Evolutionary conservation across 2,329 filamentous ascomycete genomes (phyloP), one percentile per base, ranked within the genome.

Genomic region (Madurella fahalii): DNA sequence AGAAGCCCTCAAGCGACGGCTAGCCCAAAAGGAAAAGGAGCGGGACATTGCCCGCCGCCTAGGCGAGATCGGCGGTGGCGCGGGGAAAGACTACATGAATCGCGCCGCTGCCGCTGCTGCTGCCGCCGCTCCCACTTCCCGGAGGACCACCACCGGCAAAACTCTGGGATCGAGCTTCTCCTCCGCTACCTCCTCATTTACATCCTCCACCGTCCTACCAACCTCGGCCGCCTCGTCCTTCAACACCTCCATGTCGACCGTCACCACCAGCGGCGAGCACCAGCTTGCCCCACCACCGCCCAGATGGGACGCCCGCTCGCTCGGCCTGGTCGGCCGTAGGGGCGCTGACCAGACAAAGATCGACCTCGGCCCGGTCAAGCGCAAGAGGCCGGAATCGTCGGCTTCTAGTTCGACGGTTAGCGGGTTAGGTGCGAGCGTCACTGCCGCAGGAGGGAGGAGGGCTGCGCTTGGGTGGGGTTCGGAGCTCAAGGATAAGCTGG

Each of bases 11-110:
- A 85, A 83, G 58, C 79, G 84, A 53, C 79, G 80, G 3, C 73
- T 91, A 5, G 80, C 83, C 5, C 81, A 80, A 13, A 80, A 83
- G 62, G 87, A 92, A 68, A 86, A 82, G 65, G 89, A 93, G 68
- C 77, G 83, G 17, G 85, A 89, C 20, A 79, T 94, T 47, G 86
- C 85, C 60, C 83, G 82, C 66, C 83, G 82, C 61, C 75, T 94
- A 2, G 82, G 82, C 9, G 74, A 80, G 48, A 74, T 84, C 55
- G 87, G 87, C 9, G 79, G 74, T 47, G 85, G 85, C 5, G 79
- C 86, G 0, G 88, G 87, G 2, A 81, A 77, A 45, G 86, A 90
- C 57, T 92, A 92, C 69, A 84, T 91, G 79, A 77, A 73, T 50
- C 69, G 67, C 17, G 53, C 66, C 5, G 61, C 60, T 3, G 54